phyloP scores from a whole-genome alignment of 495 filamentous ascomycete genomes.

The Massariosphaeria phaeospora region DNA sequence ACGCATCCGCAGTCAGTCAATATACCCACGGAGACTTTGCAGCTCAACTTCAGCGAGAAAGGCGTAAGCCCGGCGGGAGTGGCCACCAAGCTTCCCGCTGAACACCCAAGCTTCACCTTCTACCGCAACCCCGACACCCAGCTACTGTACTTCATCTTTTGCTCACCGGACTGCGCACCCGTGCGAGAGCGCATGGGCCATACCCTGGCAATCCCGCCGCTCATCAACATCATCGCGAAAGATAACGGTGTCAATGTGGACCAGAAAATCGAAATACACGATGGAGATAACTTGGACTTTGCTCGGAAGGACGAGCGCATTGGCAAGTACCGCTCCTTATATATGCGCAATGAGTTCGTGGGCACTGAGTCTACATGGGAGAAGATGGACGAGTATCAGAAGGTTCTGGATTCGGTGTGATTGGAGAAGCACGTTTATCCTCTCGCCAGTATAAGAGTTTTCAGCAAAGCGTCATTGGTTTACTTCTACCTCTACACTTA shows the following conservation, averaged over 20 bases:
- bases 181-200: constrained; percentile 20
- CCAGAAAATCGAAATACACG: constrained; percentile 25
- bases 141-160: constrained; percentile 17
- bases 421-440: too few species aligned
- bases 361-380: constrained; percentile 16
- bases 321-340: constrained; percentile 8
- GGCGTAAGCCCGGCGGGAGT: neutral
- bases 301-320: constrained; percentile 1
- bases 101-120: constrained; percentile 18
- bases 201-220: constrained; percentile 16
- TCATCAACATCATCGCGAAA: constrained; percentile 23
- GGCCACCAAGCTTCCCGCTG: neutral
- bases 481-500: too few species aligned
- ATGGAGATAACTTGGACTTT: constrained; percentile 12
- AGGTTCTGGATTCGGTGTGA: neutral
- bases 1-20: constrained; percentile 5
- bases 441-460: too few species aligned
- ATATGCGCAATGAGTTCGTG: neutral
- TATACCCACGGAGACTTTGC: constrained; percentile 4
- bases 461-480: too few species aligned
- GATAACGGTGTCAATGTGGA: constrained; percentile 14
- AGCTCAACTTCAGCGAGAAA: constrained; percentile 1
- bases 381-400: constrained; percentile 7
- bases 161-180: constrained; percentile 9
- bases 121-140: constrained; percentile 4